Evolutionary conservation across 2,329 filamentous ascomycete species (phyloP).

Genomic region (Achaetomium macrosporum): DNA sequence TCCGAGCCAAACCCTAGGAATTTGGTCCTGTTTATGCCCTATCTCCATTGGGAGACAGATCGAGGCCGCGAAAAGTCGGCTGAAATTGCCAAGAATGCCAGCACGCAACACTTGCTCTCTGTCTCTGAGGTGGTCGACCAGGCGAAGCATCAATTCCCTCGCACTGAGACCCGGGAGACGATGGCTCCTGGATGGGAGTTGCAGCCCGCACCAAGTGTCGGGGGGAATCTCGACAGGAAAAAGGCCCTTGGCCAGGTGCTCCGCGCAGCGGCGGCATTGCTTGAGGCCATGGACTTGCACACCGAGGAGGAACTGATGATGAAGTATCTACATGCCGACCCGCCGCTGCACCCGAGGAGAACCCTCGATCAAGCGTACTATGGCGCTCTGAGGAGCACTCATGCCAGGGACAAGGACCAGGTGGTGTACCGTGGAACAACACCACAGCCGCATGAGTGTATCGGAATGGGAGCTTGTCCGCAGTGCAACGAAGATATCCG

Average conservation of each 20-base stretch:
- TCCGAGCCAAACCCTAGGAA: slow-evolving; percentile 21
- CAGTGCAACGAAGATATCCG: slow-evolving; percentile 26
- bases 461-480: slow-evolving; percentile 18
- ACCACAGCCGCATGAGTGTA: slow-evolving; percentile 18
- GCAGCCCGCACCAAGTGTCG: background rate
- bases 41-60: slow-evolving; percentile 38
- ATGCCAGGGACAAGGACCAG: slow-evolving; percentile 36
- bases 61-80: slow-evolving; percentile 27
- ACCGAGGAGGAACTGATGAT: slow-evolving; percentile 32
- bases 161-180: slow-evolving; percentile 11
- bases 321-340: slow-evolving; percentile 29
- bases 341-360: slow-evolving; percentile 38
- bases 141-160: slow-evolving; percentile 15
- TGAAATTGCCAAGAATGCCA: slow-evolving; percentile 25
- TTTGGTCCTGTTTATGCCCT: slow-evolving; percentile 28
- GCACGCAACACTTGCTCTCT: slow-evolving; percentile 11
- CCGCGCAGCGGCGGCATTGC: slow-evolving; percentile 30
- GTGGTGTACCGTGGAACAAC: slow-evolving; percentile 37
- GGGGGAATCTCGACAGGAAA: background rate
- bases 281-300: slow-evolving; percentile 33
- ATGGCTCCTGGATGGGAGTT: background rate
- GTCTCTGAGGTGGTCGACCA: slow-evolving; percentile 18
- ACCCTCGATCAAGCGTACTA: slow-evolving; percentile 42
- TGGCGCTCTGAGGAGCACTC: slow-evolving; percentile 28
- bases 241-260: slow-evolving; percentile 28